phyloP scores from a whole-genome alignment of 768 basidiomycete species.

The Tulasnella calospora region DNA sequence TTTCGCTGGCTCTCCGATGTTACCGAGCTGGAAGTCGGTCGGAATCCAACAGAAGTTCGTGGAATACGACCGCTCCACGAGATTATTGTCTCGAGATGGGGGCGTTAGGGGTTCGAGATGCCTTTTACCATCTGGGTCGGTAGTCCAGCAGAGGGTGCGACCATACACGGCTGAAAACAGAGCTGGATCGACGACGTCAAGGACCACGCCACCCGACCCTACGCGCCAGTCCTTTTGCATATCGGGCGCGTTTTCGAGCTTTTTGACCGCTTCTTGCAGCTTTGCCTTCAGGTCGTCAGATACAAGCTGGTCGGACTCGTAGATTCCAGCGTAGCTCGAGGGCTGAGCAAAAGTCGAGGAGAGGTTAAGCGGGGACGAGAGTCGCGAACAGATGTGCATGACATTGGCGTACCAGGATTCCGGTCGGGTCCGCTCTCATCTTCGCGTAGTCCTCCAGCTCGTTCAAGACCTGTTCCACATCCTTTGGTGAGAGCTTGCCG shows the following conservation, averaged over 20 bases:
- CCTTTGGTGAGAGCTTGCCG: neutral
- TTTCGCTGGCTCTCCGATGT: neutral
- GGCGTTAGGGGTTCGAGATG: neutral
- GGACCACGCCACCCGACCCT: neutral
- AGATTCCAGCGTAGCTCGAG: neutral
- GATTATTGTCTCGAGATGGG: neutral
- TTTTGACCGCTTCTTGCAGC: neutral
- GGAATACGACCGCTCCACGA: neutral
- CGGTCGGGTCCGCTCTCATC: neutral
- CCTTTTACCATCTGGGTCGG: neutral
- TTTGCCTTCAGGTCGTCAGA: neutral
- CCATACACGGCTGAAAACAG: neutral
- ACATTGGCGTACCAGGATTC: neutral
- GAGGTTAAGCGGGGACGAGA: neutral
- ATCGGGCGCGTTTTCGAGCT: neutral
- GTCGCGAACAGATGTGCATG: neutral
- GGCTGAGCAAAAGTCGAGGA: neutral
- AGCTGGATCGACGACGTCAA: neutral
- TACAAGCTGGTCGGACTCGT: neutral
- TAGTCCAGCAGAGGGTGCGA: neutral
- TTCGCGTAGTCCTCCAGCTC: neutral
- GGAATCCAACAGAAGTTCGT: neutral
- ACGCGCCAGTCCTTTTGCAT: neutral
- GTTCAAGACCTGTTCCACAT: slow-evolving; percentile 9
- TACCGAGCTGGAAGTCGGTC: slow-evolving; percentile 11